phyloP scores from a whole-genome alignment of 2,329 filamentous ascomycete genomes.

The Penicillium hordei region DNA sequence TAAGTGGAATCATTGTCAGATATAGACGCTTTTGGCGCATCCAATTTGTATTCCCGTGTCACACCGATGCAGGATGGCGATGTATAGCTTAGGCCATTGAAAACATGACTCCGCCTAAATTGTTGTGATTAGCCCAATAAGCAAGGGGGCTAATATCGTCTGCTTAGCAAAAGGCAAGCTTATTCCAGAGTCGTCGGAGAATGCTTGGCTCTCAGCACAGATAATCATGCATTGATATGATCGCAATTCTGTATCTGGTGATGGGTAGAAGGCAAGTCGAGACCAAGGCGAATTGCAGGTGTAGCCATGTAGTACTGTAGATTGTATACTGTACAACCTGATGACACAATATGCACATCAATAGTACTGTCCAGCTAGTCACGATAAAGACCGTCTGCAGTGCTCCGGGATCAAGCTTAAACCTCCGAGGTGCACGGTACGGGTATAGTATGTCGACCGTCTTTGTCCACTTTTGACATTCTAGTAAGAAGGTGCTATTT shows the following conservation, averaged over 20 bases:
- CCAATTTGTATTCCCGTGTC: neutral
- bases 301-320: neutral
- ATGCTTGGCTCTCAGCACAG: neutral
- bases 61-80: neutral
- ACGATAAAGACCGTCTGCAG: neutral
- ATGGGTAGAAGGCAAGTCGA: neutral
- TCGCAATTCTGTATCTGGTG: neutral
- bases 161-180: neutral
- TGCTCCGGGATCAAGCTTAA: constrained; percentile 8
- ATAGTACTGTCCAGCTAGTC: neutral
- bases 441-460: neutral
- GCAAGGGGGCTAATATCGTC: neutral
- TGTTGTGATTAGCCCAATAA: neutral
- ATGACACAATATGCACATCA: constrained; percentile 2
- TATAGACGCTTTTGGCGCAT: constrained; percentile 1
- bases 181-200: neutral
- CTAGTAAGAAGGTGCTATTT: neutral
- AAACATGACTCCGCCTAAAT: neutral
- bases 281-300: neutral
- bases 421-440: neutral
- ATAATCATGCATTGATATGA: neutral
- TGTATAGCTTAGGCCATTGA: neutral
- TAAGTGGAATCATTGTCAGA: neutral
- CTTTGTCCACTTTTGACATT: neutral
- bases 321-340: neutral